Evolutionary conservation across 2,329 filamentous ascomycete genomes (phyloP).

Genomic region (Phoma herbarum): DNA sequence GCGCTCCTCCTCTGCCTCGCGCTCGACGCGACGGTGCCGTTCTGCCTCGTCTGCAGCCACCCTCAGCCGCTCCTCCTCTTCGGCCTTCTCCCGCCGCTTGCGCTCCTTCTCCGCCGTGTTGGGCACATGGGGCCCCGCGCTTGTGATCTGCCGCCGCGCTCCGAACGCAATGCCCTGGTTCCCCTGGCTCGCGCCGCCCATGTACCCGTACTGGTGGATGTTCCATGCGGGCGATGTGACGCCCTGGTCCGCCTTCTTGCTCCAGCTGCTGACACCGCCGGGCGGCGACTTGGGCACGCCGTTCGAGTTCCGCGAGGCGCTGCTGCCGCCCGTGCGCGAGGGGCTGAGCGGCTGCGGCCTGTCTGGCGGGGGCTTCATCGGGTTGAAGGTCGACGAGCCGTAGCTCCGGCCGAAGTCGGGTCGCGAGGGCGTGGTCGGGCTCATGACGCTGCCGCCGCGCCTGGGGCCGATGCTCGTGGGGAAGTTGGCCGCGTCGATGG

Average conservation of each 20-base stretch:
- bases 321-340: slow-evolving; percentile 62
- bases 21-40: slow-evolving; percentile 57
- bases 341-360: slow-evolving; percentile 54
- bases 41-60: slow-evolving; percentile 63
- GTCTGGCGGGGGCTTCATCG: slow-evolving; percentile 46
- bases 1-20: slow-evolving; percentile 69
- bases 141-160: slow-evolving; percentile 90
- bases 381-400: slow-evolving; percentile 58
- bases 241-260: slow-evolving; percentile 81
- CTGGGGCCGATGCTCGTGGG: slow-evolving; percentile 79
- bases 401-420: slow-evolving; percentile 45
- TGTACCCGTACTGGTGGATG: slow-evolving; percentile 95
- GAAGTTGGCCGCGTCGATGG: slow-evolving; percentile 76
- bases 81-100: slow-evolving; percentile 63
- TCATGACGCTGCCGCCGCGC: slow-evolving; percentile 53
- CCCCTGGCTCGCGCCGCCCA: slow-evolving; percentile 95
- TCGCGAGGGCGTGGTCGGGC: slow-evolving; percentile 37
- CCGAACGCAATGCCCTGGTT: slow-evolving; percentile 95
- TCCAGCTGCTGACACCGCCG: slow-evolving; percentile 85
- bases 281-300: slow-evolving; percentile 56
- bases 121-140: slow-evolving; percentile 78
- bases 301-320: slow-evolving; percentile 65
- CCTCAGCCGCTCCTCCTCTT: slow-evolving; percentile 62
- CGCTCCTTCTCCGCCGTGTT: slow-evolving; percentile 86
- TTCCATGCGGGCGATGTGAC: slow-evolving; percentile 93